A percentile compares a stretch with the other conserved stretches of the same genome.
These are phyloP conservation scores for Curvularia eragrostidis DNA, from an alignment of 2,329 filamentous ascomycete genomes.

Conservation along the genomic window DNA sequence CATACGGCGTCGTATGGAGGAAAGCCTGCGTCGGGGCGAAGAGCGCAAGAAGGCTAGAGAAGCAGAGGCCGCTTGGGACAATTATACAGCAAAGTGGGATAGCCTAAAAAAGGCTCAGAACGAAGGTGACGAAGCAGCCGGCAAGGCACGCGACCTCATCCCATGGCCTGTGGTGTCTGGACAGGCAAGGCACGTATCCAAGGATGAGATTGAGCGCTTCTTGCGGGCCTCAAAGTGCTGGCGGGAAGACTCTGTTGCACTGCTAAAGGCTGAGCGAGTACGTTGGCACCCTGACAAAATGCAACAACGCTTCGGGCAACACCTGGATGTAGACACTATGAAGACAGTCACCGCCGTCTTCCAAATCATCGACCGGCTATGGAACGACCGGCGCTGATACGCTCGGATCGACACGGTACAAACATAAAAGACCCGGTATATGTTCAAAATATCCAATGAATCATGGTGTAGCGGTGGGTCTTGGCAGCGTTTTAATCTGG, in stretches of 20 bases:
- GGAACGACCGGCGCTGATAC: constrained; percentile 61
- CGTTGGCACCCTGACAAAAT: constrained; percentile 99
- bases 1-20: constrained; percentile 71
- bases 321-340: constrained; percentile 74
- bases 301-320: constrained; percentile 80
- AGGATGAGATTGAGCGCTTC: constrained; percentile 71
- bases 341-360: constrained; percentile 87
- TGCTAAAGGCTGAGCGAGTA: constrained; percentile 83
- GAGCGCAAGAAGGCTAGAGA: constrained; percentile 64
- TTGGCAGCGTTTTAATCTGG: constrained; percentile 7
- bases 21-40: constrained; percentile 70
- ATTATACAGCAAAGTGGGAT: constrained; percentile 71
- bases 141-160: constrained; percentile 52
- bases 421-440: neutral
- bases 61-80: constrained; percentile 68
- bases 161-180: constrained; percentile 78
- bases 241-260: constrained; percentile 52
- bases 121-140: constrained; percentile 17
- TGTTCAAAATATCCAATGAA: constrained; percentile 4
- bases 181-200: constrained; percentile 62
- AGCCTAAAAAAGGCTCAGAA: constrained; percentile 45
- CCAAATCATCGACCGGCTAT: constrained; percentile 84
- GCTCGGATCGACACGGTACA: neutral
- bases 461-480: neutral
- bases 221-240: constrained; percentile 63